Evolutionary conservation across 2,329 filamentous ascomycete genomes (phyloP).

Genomic region (Botryotinia globosa): DNA sequence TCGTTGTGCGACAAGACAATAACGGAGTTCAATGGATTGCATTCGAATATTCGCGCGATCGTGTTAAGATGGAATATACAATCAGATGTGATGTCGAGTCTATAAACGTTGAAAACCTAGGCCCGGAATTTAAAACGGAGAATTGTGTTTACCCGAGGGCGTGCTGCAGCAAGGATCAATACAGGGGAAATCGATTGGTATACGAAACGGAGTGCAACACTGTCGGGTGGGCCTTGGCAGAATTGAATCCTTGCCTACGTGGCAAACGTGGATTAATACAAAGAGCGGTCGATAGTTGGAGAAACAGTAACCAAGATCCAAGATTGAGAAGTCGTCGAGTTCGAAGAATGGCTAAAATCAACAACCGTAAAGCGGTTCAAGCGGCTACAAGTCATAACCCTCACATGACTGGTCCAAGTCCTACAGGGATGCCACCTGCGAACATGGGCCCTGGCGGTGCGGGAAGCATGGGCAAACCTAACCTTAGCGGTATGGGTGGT

Average conservation of each 20-base stretch:
- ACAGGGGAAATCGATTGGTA: conserved; percentile 89
- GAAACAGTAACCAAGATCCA: conserved; percentile 97
- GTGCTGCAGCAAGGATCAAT: conserved; percentile 92
- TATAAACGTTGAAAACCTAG: conserved; percentile 82
- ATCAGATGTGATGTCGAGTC: conserved; percentile 98
- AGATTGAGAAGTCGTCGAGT: conserved; percentile 87
- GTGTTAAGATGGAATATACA: conserved; percentile 99
- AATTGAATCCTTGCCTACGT: conserved; percentile 84
- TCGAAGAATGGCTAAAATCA: conserved; percentile 93
- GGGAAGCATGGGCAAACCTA: conserved; percentile 61
- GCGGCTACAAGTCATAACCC: conserved; percentile 52
- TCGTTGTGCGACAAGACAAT: conserved; percentile 90
- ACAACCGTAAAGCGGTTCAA: conserved; percentile 72
- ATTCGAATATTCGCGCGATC: conserved; percentile 94
- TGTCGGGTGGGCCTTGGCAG: conserved; percentile 97
- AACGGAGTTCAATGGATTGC: conserved; percentile 99
- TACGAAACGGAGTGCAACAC: conserved; percentile 99
- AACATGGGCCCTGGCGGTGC: conserved; percentile 58
- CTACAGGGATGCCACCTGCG: conserved; percentile 62
- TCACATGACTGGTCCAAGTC: conserved; percentile 64
- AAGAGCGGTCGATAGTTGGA: conserved; percentile 95
- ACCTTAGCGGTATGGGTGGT: conserved; percentile 63
- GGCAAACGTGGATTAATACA: conserved; percentile 96
- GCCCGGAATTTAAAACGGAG: conserved; percentile 89
- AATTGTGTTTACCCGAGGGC: conserved; percentile 98